Evolutionary conservation across 352 stramenopile genomes (phyloP).

Genomic region (Thalassiosira exigua): DNA sequence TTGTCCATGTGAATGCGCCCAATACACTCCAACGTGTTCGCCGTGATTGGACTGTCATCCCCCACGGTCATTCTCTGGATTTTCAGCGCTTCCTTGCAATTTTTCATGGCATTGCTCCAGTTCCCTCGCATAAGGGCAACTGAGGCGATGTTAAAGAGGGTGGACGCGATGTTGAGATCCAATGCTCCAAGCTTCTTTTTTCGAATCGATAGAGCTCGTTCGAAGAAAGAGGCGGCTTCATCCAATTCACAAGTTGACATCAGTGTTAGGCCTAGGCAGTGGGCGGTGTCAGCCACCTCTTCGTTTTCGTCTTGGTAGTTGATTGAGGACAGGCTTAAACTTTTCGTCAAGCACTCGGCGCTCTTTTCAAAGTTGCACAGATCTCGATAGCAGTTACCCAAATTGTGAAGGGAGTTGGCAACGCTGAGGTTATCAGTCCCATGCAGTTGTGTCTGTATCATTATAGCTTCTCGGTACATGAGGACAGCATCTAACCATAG

Average conservation of each 20-base stretch:
- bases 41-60: constrained; percentile 54
- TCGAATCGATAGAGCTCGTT: constrained; percentile 59
- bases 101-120: constrained; percentile 67
- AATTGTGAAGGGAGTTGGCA: constrained; percentile 72
- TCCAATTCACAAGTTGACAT: constrained; percentile 59
- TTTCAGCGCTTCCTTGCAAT: constrained; percentile 67
- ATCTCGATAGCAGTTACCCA: constrained; percentile 70
- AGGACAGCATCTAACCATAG: constrained; percentile 49
- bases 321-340: constrained; percentile 46
- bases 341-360: constrained; percentile 61
- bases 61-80: constrained; percentile 62
- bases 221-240: constrained; percentile 53
- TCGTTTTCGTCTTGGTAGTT: constrained; percentile 63
- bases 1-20: constrained; percentile 64
- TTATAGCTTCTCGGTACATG: constrained; percentile 71
- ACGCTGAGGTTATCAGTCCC: constrained; percentile 68
- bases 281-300: constrained; percentile 64
- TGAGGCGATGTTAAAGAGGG: constrained; percentile 51
- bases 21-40: constrained; percentile 63
- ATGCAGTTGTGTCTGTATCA: constrained; percentile 68
- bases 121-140: constrained; percentile 57
- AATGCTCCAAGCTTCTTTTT: constrained; percentile 61
- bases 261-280: constrained; percentile 62
- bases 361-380: constrained; percentile 63
- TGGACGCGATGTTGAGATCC: constrained; percentile 60